Conservation (phyloP, 208 protist genomes). For the Trypanosoma lewisi region DNA sequence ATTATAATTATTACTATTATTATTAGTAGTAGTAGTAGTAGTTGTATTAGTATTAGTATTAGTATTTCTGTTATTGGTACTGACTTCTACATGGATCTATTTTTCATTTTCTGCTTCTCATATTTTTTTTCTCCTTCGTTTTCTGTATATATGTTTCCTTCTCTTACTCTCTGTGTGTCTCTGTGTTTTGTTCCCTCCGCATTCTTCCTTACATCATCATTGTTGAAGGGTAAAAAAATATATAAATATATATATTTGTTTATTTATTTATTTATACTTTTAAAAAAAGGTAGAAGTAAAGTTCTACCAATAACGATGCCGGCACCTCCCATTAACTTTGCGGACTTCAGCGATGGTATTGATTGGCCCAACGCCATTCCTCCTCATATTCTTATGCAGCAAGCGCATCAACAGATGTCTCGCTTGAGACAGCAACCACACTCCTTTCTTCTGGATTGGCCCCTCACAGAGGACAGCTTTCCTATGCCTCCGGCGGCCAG, state of each 20-base stretch:
- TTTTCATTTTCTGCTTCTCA: background rate
- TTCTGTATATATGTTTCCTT: too few relatives aligned
- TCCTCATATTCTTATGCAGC: conserved; percentile 22
- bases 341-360: conserved; percentile 31
- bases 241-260: too few relatives aligned
- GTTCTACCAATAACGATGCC: background rate
- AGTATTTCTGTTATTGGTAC: too few relatives aligned
- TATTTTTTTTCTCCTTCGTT: conserved; percentile 1
- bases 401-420: background rate
- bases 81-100: background rate
- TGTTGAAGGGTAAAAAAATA: too few relatives aligned
- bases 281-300: background rate
- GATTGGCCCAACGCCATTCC: conserved; percentile 33
- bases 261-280: background rate
- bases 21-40: too few relatives aligned
- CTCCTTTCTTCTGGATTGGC: conserved; percentile 25
- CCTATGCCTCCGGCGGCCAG: background rate
- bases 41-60: too few relatives aligned
- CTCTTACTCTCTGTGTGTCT: too few relatives aligned
- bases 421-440: background rate
- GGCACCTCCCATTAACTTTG: conserved; percentile 20
- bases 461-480: conserved; percentile 21
- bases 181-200: too few relatives aligned
- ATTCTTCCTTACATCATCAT: too few relatives aligned
- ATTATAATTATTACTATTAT: too few relatives aligned